Evolutionary conservation across 2,329 filamentous ascomycete species (phyloP).

Genomic region (Helicocarpus griseus): DNA sequence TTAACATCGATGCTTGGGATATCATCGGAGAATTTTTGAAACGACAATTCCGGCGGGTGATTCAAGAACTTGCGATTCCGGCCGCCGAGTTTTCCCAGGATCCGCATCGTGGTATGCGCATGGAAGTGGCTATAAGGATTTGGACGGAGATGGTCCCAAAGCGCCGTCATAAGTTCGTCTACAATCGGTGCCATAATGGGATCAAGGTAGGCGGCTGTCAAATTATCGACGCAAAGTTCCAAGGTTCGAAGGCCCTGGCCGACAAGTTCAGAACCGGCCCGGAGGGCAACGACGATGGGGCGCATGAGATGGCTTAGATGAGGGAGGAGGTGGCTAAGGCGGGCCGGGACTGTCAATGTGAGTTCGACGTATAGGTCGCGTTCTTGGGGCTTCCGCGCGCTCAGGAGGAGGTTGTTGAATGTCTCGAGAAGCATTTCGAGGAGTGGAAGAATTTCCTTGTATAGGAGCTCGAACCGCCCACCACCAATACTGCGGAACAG

Average conservation of each 20-base stretch:
- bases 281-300: slow-evolving; percentile 86
- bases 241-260: slow-evolving; percentile 87
- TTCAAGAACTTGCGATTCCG: slow-evolving; percentile 94
- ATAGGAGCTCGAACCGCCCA: slow-evolving; percentile 92
- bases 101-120: slow-evolving; percentile 94
- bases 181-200: slow-evolving; percentile 99
- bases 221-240: slow-evolving; percentile 93
- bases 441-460: slow-evolving; percentile 93
- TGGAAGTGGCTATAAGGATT: slow-evolving; percentile 96
- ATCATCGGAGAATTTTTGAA: slow-evolving; percentile 80
- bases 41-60: slow-evolving; percentile 72
- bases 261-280: slow-evolving; percentile 85
- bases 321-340: slow-evolving; percentile 86
- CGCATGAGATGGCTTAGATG: slow-evolving; percentile 96
- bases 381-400: slow-evolving; percentile 80
- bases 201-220: slow-evolving; percentile 94
- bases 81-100: slow-evolving; percentile 90
- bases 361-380: slow-evolving; percentile 95
- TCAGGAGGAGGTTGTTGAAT: slow-evolving; percentile 85
- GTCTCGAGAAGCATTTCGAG: slow-evolving; percentile 97
- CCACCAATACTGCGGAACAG: slow-evolving; percentile 95
- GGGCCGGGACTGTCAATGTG: slow-evolving; percentile 87
- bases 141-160: slow-evolving; percentile 91
- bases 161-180: slow-evolving; percentile 93
- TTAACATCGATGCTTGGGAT: slow-evolving; percentile 77